Percentiles rank a stretch among this genome's conserved stretches.
Conservation (phyloP, 495 filamentous ascomycete genomes). For the Neurospora sp. region DNA sequence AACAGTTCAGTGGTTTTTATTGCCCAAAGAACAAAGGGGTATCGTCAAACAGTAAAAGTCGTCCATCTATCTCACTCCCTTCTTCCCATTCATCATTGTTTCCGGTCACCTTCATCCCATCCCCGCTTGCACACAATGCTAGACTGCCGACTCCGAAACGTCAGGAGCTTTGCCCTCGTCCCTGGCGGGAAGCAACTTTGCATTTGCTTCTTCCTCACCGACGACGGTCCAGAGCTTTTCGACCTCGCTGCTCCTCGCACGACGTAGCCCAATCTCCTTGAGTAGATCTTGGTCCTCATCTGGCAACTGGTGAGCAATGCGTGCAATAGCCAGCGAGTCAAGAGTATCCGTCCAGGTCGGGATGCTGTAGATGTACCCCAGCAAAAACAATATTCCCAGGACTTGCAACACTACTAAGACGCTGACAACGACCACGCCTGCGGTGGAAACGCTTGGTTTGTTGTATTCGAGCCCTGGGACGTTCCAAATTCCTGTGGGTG, state of each 20-base stretch:
- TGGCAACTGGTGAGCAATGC: not conserved
- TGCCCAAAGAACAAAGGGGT: not conserved
- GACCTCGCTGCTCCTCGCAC: not conserved
- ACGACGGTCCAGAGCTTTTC: not conserved
- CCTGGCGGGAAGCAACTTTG: not conserved
- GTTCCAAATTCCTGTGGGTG: not conserved
- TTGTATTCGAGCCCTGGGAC: not conserved
- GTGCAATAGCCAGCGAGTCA: conserved; percentile 1
- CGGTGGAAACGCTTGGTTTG: not conserved
- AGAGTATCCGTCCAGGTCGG: conserved; percentile 4
- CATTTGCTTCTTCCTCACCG: not conserved
- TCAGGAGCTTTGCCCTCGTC: not conserved
- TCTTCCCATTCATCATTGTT: not conserved
- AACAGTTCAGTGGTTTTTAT: not conserved
- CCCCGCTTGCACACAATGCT: not conserved
- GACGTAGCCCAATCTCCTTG: not conserved
- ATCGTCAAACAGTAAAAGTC: not conserved
- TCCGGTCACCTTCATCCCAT: not conserved
- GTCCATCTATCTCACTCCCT: not conserved
- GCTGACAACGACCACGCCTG: not conserved
- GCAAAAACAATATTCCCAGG: not conserved
- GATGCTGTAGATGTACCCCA: conserved; percentile 2
- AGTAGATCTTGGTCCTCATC: not conserved
- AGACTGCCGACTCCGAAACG: not conserved
- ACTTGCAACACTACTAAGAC: not conserved